Percentiles rank a stretch among this genome's conserved stretches.
These are phyloP conservation scores for Phytophthora macrochlamydospora DNA, from an alignment of 352 stramenopile genomes.

Conservation along the genomic window DNA sequence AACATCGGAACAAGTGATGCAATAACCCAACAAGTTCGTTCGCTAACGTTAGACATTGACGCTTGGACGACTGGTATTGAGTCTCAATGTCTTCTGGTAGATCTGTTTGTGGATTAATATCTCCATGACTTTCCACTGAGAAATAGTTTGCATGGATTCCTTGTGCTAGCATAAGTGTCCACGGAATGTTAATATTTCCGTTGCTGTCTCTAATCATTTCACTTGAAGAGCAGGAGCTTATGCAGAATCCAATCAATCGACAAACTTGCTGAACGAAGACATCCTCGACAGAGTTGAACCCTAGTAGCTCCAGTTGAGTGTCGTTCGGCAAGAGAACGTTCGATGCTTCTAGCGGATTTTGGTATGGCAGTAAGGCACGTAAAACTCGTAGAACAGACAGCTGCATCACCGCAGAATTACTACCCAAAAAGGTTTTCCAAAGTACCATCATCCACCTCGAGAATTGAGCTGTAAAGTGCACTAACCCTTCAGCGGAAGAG, in stretches of 20 bases:
- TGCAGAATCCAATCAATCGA: constrained; percentile 52
- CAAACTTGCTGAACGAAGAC: constrained; percentile 55
- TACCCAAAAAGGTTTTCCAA: constrained; percentile 50
- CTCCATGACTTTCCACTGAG: constrained; percentile 14
- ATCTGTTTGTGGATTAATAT: constrained; percentile 8
- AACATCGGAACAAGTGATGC: constrained; percentile 15
- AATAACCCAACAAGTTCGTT: constrained; percentile 41
- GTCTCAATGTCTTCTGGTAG: constrained; percentile 26
- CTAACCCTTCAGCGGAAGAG: constrained; percentile 54
- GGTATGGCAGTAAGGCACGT: constrained; percentile 36
- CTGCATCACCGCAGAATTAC: constrained; percentile 56
- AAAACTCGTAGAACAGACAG: constrained; percentile 71
- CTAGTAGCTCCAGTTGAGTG: constrained; percentile 2
- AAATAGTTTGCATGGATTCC: constrained; percentile 43
- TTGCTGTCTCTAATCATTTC: not conserved
- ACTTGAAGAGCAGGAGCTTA: constrained; percentile 30
- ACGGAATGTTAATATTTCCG: constrained; percentile 17
- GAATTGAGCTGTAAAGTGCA: constrained; percentile 44
- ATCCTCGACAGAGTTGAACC: constrained; percentile 32
- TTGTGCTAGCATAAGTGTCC: constrained; percentile 31
- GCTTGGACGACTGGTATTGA: constrained; percentile 29
- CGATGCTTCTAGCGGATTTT: constrained; percentile 33
- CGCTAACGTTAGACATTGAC: constrained; percentile 25
- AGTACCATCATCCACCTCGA: constrained; percentile 61
- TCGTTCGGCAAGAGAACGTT: constrained; percentile 23